A percentile compares a stretch with the other conserved stretches of the same genome.
Conservation (phyloP, 176 grass and related monocot species). For the Rhipidocladum racemiflorum region DNA sequence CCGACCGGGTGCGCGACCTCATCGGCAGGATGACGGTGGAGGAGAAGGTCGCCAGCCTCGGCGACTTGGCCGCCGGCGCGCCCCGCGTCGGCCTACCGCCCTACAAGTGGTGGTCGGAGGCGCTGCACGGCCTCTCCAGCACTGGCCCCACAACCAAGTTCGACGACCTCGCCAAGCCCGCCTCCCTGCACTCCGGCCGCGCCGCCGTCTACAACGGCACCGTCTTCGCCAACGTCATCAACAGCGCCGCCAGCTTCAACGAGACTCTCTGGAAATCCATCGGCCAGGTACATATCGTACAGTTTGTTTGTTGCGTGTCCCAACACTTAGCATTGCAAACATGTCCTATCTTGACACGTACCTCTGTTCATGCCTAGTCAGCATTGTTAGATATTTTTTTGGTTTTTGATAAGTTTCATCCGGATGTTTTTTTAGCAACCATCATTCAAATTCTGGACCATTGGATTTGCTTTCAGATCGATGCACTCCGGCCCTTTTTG, state of each 20-base stretch:
- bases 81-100: conserved; percentile 31
- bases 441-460: too few relatives aligned
- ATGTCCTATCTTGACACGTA: too few relatives aligned
- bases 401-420: too few relatives aligned
- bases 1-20: conserved; percentile 37
- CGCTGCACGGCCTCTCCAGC: conserved; percentile 56
- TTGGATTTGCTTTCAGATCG: too few relatives aligned
- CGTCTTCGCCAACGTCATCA: conserved; percentile 53
- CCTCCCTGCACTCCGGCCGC: conserved; percentile 20
- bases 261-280: conserved; percentile 49
- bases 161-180: conserved; percentile 26
- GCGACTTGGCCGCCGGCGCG: conserved; percentile 30
- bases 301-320: too few relatives aligned
- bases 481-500: too few relatives aligned
- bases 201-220: conserved; percentile 42
- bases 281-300: conserved; percentile 35
- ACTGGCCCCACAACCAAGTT: conserved; percentile 42
- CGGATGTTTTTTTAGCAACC: too few relatives aligned
- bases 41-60: conserved; percentile 45
- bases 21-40: conserved; percentile 42
- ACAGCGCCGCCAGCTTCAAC: conserved; percentile 56
- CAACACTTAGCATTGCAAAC: too few relatives aligned
- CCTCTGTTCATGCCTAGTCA: too few relatives aligned
- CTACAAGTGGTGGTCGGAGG: conserved; percentile 86
- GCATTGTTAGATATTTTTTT: too few relatives aligned